Conservation (phyloP, 805 yeast species). For the Kazachstania viticola region DNA sequence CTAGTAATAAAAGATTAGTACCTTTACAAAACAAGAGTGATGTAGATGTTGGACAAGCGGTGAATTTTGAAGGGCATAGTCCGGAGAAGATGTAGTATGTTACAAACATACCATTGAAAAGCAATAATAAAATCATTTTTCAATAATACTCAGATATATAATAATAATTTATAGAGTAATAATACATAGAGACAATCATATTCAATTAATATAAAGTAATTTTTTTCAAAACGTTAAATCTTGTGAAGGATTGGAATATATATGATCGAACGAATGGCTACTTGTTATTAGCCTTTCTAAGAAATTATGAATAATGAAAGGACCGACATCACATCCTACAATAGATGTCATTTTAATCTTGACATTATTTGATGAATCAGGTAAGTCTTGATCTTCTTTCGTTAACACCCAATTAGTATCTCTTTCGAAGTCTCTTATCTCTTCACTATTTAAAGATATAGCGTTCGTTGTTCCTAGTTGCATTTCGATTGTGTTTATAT, state of each 20-base stretch:
- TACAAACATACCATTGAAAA: no score
- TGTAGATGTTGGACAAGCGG: constrained; percentile 24
- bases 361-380: constrained; percentile 5
- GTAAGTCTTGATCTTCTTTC: constrained; percentile 16
- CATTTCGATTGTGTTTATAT: constrained; percentile 18
- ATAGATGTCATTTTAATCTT: constrained; percentile 26
- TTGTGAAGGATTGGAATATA: no score
- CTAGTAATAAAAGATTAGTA: constrained; percentile 29
- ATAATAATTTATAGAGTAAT: no score
- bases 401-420: constrained; percentile 23
- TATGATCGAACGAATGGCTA: not conserved
- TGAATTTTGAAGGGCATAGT: constrained; percentile 22
- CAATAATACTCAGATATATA: no score
- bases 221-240: no score
- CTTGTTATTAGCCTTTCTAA: constrained; percentile 14
- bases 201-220: not conserved
- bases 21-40: constrained; percentile 27
- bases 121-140: no score
- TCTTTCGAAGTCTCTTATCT: constrained; percentile 14
- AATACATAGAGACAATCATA: no score
- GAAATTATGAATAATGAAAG: constrained; percentile 31
- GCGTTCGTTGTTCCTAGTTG: constrained; percentile 11
- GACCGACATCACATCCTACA: constrained; percentile 31
- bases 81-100: constrained; percentile 17
- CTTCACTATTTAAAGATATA: not conserved